Evolutionary conservation across 257 asterid species (phyloP).

Genomic region (Mitragyna speciosa): DNA sequence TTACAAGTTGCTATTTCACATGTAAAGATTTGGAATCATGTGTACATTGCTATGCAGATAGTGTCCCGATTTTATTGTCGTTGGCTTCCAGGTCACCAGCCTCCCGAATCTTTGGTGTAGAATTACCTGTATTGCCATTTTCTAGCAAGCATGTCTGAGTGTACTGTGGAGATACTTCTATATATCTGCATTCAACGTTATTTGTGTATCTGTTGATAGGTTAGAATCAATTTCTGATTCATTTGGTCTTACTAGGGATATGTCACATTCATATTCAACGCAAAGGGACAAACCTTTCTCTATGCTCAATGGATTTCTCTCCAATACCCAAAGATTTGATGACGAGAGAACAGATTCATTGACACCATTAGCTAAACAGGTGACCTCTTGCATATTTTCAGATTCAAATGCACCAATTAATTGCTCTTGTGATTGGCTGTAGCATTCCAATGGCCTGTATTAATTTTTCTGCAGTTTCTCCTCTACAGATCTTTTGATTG

Average conservation of each 20-base stretch:
- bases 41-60: neutral
- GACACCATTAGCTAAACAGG: slow-evolving; percentile 52
- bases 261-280: slow-evolving; percentile 84
- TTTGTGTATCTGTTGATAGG: neutral
- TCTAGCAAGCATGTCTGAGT: neutral
- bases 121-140: neutral
- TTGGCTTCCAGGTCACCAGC: neutral
- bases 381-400: slow-evolving; percentile 14
- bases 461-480: neutral
- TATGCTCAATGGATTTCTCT: slow-evolving; percentile 30
- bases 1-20: neutral
- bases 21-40: neutral
- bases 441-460: neutral
- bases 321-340: slow-evolving; percentile 42
- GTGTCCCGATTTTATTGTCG: neutral
- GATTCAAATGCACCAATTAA: neutral
- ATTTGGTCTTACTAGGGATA: slow-evolving; percentile 50
- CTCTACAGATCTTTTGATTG: neutral
- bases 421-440: neutral
- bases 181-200: neutral
- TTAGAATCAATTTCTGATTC: slow-evolving; percentile 3
- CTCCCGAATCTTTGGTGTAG: neutral
- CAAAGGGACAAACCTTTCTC: slow-evolving; percentile 58
- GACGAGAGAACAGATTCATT: slow-evolving; percentile 49
- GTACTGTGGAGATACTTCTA: neutral